A percentile compares a stretch with the other conserved stretches of the same genome.
Conservation (phyloP, 1,284 basidiomycete genomes). For the Limonomyces culmigenus region DNA sequence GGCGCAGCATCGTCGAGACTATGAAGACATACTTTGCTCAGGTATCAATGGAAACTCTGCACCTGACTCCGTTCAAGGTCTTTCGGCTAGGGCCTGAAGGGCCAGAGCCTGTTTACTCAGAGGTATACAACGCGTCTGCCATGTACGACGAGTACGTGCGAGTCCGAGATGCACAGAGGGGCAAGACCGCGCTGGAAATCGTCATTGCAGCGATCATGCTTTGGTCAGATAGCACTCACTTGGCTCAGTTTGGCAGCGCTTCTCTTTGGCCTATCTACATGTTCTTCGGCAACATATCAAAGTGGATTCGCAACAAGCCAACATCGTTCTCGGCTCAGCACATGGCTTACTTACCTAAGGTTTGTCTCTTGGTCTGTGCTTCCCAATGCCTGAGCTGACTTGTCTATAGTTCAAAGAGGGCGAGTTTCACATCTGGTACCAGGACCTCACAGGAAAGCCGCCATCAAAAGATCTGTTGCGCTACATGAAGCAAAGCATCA, state of each 20-base stretch:
- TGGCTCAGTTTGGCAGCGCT: slow-evolving; percentile 9
- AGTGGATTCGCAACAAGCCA: slow-evolving; percentile 11
- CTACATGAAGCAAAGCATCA: too few species aligned
- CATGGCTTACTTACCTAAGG: slow-evolving; percentile 14
- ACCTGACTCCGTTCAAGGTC: slow-evolving; percentile 6
- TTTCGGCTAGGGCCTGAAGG: slow-evolving; percentile 1
- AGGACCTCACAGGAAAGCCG: too few species aligned
- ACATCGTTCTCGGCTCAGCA: slow-evolving; percentile 10
- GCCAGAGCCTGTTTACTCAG: slow-evolving; percentile 12
- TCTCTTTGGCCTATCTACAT: slow-evolving; percentile 10
- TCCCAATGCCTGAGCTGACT: too few species aligned
- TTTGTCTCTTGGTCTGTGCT: slow-evolving; percentile 7
- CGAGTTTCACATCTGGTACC: too few species aligned
- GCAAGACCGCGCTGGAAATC: slow-evolving; percentile 9
- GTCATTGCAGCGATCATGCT: slow-evolving; percentile 9
- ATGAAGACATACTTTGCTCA: slow-evolving; percentile 6
- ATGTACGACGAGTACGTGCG: slow-evolving; percentile 13
- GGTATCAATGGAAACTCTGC: not conserved
- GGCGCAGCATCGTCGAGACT: slow-evolving; percentile 6
- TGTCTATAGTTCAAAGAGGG: too few species aligned
- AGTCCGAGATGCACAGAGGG: slow-evolving; percentile 7
- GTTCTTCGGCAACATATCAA: slow-evolving; percentile 13
- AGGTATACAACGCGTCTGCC: slow-evolving; percentile 16
- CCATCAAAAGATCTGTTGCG: too few species aligned
- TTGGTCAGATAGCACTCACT: slow-evolving; percentile 10